Percentiles rank a stretch among this genome's conserved stretches.
Conservation (phyloP, 73 alveolate genomes). For the Tetrahymena thermophila region DNA sequence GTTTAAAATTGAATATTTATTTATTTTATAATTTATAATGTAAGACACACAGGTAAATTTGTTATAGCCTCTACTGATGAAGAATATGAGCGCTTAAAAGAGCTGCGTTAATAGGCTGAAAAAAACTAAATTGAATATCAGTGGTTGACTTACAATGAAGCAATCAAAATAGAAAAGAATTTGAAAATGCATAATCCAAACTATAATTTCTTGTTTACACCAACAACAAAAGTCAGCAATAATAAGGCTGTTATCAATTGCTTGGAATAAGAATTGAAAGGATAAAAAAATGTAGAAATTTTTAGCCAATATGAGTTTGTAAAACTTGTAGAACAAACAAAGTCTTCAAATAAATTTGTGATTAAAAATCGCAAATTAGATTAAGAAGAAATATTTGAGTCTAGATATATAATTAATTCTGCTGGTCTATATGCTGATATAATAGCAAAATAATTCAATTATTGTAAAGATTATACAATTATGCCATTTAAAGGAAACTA, state of each 20-base stretch:
- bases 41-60: conserved; percentile 72
- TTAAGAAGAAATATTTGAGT: conserved; percentile 9
- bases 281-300: neutral
- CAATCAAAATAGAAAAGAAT: conserved; percentile 56
- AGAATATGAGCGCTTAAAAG: conserved; percentile 48
- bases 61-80: conserved; percentile 58
- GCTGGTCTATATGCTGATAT: conserved; percentile 67
- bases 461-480: conserved; percentile 50
- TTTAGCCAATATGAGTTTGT: neutral
- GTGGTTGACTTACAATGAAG: conserved; percentile 56
- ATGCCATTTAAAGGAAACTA: conserved; percentile 79
- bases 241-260: conserved; percentile 45
- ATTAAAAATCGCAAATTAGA: neutral
- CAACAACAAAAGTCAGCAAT: conserved; percentile 71
- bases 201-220: conserved; percentile 63
- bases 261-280: conserved; percentile 12
- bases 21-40: too few relatives aligned
- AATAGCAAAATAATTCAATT: conserved; percentile 63
- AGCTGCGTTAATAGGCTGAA: conserved; percentile 56
- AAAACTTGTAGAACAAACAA: neutral
- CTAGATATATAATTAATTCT: conserved; percentile 59
- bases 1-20: too few relatives aligned
- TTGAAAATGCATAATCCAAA: conserved; percentile 48
- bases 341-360: neutral
- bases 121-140: conserved; percentile 61